Evolutionary conservation across 1,284 basidiomycete species (phyloP).

Genomic region (Papiliotrema terrestris): DNA sequence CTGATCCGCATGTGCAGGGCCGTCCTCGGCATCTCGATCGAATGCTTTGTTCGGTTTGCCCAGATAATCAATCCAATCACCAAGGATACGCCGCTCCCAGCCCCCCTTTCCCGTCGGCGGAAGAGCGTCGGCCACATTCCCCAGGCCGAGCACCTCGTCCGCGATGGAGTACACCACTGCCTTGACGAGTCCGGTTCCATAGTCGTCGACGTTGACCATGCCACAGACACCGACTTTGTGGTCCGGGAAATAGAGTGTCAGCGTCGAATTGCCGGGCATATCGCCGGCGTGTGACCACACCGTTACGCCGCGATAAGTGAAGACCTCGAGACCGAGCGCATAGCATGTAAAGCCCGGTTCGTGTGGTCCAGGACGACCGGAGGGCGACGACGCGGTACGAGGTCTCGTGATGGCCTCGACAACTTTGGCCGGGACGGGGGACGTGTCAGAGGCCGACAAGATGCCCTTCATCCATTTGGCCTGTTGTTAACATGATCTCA

Average conservation of each 20-base stretch:
- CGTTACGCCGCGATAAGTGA: constrained; percentile 24
- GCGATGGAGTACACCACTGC: constrained; percentile 16
- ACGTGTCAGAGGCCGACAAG: neutral
- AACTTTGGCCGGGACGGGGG: constrained; percentile 10
- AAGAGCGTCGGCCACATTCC: too few relatives aligned
- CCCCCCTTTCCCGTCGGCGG: neutral
- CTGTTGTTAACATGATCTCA: neutral
- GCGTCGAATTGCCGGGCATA: constrained; percentile 24
- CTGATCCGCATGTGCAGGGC: too few relatives aligned
- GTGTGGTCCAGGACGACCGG: constrained; percentile 2
- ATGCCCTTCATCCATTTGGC: constrained; percentile 5
- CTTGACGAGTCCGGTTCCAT: constrained; percentile 13
- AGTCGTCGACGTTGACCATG: constrained; percentile 26
- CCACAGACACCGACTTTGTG: constrained; percentile 19
- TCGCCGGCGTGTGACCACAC: constrained; percentile 23
- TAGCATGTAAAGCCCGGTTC: constrained; percentile 17
- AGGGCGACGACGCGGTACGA: constrained; percentile 7
- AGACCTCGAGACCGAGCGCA: constrained; percentile 21
- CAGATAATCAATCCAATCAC: neutral
- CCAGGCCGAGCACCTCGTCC: constrained; percentile 21
- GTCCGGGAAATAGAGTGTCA: constrained; percentile 16
- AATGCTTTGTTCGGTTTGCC: neutral
- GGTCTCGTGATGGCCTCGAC: constrained; percentile 12
- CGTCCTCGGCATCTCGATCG: too few relatives aligned
- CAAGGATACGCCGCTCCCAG: neutral